These are phyloP conservation scores for Dimargaris xerosporica DNA, from an alignment of 192 early-diverging fungal species.

Conservation along the genomic window DNA sequence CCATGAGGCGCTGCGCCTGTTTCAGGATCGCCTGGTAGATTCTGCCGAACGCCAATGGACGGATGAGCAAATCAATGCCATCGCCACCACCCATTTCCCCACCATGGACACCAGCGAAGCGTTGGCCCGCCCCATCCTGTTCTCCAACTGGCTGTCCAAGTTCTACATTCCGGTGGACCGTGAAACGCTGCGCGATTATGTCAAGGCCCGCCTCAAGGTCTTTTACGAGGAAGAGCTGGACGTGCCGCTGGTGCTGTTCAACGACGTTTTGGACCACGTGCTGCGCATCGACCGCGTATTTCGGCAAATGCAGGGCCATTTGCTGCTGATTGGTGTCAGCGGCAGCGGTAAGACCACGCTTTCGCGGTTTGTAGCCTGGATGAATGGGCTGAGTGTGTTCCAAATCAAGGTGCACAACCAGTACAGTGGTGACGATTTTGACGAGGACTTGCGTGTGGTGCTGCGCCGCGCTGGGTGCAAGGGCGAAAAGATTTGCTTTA, in stretches of 20 bases:
- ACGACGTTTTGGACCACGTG: constrained; percentile 95
- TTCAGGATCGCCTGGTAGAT: constrained; percentile 93
- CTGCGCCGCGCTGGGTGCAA: constrained; percentile 86
- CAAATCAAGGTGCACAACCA: constrained; percentile 98
- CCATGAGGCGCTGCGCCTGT: constrained; percentile 92
- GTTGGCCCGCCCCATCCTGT: constrained; percentile 80
- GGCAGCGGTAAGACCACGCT: constrained; percentile 97
- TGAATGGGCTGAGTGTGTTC: constrained; percentile 93
- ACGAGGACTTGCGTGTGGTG: constrained; percentile 87
- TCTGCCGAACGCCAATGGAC: constrained; percentile 86
- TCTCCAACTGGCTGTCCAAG: constrained; percentile 95
- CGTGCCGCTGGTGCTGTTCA: constrained; percentile 89
- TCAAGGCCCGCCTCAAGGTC: constrained; percentile 82
- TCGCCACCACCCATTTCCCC: constrained; percentile 82
- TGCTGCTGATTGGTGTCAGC: constrained; percentile 94
- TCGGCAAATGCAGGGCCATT: constrained; percentile 93
- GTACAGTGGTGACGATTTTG: constrained; percentile 92
- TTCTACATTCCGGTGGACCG: constrained; percentile 79
- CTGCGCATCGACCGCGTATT: constrained; percentile 97
- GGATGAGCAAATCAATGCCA: constrained; percentile 64
- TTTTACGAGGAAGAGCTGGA: constrained; percentile 99
- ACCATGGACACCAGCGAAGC: constrained; percentile 49
- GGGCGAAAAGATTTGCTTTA: constrained; percentile 95
- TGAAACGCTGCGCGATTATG: constrained; percentile 82
- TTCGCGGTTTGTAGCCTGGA: constrained; percentile 98